Conservation (phyloP, 176 grass and related monocot species). For the Panicum miliaceum region DNA sequence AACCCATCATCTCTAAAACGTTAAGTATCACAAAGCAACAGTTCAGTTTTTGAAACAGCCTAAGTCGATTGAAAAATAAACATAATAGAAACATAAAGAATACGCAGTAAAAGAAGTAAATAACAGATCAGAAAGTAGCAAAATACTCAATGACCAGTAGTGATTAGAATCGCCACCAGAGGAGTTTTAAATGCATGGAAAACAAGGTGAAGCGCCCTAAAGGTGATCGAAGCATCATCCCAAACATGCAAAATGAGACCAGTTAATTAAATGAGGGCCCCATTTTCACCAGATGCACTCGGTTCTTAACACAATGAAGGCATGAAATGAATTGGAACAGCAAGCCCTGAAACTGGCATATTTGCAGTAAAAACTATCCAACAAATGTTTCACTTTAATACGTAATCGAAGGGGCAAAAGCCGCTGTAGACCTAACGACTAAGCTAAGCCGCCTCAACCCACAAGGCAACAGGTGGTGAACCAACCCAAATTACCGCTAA, state of each 20-base stretch:
- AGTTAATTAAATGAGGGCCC: not conserved
- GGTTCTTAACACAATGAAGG: not conserved
- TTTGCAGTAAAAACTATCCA: not conserved
- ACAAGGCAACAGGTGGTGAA: not conserved
- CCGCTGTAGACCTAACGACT: not conserved
- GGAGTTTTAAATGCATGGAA: not conserved
- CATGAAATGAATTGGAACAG: not conserved
- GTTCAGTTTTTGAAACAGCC: constrained; percentile 7
- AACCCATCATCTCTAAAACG: not conserved
- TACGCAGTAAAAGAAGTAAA: not conserved
- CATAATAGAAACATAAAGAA: not conserved
- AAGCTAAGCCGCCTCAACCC: not conserved
- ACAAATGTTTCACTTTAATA: not conserved
- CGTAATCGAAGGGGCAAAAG: not conserved
- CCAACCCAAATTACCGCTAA: not conserved
- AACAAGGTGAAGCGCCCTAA: not conserved
- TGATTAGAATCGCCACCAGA: not conserved
- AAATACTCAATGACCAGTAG: not conserved
- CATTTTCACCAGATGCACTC: not conserved
- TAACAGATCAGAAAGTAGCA: constrained; percentile 12
- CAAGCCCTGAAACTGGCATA: not conserved
- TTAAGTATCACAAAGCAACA: not conserved
- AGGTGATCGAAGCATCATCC: constrained; percentile 7
- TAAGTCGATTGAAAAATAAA: not conserved
- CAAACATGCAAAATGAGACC: not conserved